These are phyloP conservation scores for Noccaea caerulescens DNA, from an alignment of 345 rosid genomes.

Conservation along the genomic window DNA sequence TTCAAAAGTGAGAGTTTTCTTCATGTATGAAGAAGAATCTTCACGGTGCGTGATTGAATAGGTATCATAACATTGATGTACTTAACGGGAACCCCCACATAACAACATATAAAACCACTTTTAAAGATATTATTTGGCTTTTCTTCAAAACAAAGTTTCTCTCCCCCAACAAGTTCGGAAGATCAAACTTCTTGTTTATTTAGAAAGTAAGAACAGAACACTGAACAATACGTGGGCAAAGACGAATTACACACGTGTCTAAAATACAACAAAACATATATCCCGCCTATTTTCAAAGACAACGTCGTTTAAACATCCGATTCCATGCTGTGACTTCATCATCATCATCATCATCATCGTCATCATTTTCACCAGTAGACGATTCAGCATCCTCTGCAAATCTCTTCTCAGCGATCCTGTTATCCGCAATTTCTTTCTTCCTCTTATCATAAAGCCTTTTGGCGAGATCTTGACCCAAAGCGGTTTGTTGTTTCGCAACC, in stretches of 20 bases:
- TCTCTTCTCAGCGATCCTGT: too few relatives aligned
- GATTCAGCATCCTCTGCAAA: background rate
- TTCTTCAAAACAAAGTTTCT: background rate
- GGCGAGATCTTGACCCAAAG: background rate
- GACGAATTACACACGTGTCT: background rate
- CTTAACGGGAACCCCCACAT: too few relatives aligned
- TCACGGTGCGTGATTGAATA: too few relatives aligned
- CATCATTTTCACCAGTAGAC: constrained; percentile 30
- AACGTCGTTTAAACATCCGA: constrained; percentile 12
- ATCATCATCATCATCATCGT: background rate
- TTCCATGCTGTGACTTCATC: background rate
- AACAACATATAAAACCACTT: too few relatives aligned
- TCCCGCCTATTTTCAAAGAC: constrained; percentile 5
- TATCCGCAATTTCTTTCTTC: background rate
- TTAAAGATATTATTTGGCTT: too few relatives aligned
- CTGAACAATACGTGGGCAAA: background rate
- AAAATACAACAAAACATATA: background rate
- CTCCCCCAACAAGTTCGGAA: background rate
- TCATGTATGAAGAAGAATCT: too few relatives aligned
- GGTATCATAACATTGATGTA: too few relatives aligned
- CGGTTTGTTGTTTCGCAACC: background rate
- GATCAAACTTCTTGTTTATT: too few relatives aligned
- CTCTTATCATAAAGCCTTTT: background rate
- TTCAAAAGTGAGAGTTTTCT: too few relatives aligned
- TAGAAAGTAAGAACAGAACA: background rate